These are phyloP conservation scores for Orychophragmus violaceus DNA, from an alignment of 345 rosid genomes.

Conservation along the genomic window DNA sequence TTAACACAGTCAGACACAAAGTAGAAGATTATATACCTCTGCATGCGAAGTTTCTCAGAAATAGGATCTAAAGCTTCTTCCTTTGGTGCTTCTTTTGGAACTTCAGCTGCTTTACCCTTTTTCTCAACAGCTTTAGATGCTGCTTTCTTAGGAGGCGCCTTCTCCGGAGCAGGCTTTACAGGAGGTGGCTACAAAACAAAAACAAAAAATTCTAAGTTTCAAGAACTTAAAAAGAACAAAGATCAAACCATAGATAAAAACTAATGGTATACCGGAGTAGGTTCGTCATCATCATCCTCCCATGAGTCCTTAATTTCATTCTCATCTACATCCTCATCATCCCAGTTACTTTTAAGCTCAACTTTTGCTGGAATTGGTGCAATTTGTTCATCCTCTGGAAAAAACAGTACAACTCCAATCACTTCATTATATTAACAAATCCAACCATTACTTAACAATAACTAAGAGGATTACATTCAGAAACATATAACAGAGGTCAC, in stretches of 20 bases:
- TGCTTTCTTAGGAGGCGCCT: slow-evolving; percentile 42
- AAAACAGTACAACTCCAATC: background rate
- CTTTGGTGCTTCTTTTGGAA: slow-evolving; percentile 16
- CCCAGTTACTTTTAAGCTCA: slow-evolving; percentile 61
- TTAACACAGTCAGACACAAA: background rate
- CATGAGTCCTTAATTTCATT: slow-evolving; percentile 89
- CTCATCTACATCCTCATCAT: slow-evolving; percentile 91
- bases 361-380: slow-evolving; percentile 51
- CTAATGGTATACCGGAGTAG: slow-evolving; percentile 46
- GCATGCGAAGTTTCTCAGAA: slow-evolving; percentile 71
- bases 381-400: slow-evolving; percentile 61
- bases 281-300: slow-evolving; percentile 95
- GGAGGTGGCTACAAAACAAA: slow-evolving; percentile 36
- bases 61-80: slow-evolving; percentile 55
- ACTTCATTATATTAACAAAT: background rate
- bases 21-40: slow-evolving; percentile 41
- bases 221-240: background rate
- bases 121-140: slow-evolving; percentile 41
- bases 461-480: background rate
- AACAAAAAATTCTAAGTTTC: background rate
- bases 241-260: background rate
- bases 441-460: background rate
- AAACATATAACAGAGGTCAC: background rate
- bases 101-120: slow-evolving; percentile 47
- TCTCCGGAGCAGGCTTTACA: slow-evolving; percentile 39